A percentile compares a stretch with the other conserved stretches of the same genome.
Conservation (phyloP, 2,329 filamentous ascomycete genomes). For the Sordariomycetes sp. region DNA sequence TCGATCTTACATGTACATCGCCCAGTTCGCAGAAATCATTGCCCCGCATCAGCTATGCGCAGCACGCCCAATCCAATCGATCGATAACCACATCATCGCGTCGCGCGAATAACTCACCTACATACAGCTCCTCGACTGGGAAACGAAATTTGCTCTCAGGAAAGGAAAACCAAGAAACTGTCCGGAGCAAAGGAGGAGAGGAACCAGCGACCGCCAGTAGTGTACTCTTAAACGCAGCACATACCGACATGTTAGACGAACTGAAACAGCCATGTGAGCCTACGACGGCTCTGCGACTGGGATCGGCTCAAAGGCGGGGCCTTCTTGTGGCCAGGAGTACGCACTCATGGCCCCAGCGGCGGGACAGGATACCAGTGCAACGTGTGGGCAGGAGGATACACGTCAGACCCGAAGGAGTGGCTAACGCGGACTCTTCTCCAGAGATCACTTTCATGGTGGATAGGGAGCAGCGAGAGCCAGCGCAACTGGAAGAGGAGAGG, state of each 20-base stretch:
- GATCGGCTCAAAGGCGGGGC: constrained; percentile 30
- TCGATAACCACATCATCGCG: background rate
- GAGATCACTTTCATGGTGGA: background rate
- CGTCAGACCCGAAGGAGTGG: background rate
- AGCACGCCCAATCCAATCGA: background rate
- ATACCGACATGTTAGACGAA: background rate
- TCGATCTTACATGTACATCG: background rate
- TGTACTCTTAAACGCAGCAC: background rate
- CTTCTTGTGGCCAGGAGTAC: constrained; percentile 29
- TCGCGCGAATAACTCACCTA: constrained; percentile 5
- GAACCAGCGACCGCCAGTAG: background rate
- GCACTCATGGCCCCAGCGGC: background rate
- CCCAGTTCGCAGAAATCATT: background rate
- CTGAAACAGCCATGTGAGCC: constrained; percentile 10
- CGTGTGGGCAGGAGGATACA: background rate
- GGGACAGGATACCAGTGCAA: background rate
- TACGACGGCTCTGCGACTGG: constrained; percentile 32
- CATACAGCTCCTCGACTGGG: constrained; percentile 12
- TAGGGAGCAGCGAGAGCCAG: background rate
- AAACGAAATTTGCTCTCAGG: background rate
- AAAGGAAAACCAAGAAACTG: background rate
- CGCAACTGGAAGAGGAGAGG: too few species aligned
- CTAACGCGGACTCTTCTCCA: background rate
- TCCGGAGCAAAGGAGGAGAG: background rate
- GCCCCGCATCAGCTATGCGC: background rate